Evolutionary conservation across 148 eudicot species (phyloP).

Genomic region (Hydrangea macrophylla): DNA sequence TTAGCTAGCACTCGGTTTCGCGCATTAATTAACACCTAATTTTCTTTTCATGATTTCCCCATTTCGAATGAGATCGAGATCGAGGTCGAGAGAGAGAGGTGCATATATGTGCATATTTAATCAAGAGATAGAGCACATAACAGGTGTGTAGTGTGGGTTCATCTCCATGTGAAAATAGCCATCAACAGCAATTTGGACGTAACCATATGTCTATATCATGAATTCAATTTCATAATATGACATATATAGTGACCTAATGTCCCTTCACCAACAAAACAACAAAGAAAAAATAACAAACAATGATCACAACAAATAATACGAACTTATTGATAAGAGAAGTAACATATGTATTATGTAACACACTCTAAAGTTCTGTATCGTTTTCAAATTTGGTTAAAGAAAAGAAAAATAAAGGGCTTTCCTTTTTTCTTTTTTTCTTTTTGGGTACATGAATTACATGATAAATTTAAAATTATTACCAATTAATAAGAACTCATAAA

Average conservation of each 20-base stretch:
- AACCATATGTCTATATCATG: neutral
- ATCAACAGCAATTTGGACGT: neutral
- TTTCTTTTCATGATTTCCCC: neutral
- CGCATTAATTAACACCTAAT: neutral
- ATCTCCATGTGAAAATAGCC: conserved; percentile 7
- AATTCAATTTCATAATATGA: neutral
- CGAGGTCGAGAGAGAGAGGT: neutral
- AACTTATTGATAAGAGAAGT: neutral
- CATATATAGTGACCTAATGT: neutral
- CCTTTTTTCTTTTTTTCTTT: too few relatives aligned
- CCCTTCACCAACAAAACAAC: neutral
- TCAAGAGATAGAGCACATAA: neutral
- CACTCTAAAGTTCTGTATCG: too few relatives aligned
- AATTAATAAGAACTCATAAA: too few relatives aligned
- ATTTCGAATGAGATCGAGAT: neutral
- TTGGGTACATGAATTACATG: too few relatives aligned
- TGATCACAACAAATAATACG: neutral
- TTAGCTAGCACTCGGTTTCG: neutral
- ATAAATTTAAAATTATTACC: too few relatives aligned
- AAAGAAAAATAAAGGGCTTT: too few relatives aligned
- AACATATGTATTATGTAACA: neutral
- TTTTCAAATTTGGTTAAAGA: too few relatives aligned
- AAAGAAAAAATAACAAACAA: neutral
- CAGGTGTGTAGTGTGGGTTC: conserved; percentile 3
- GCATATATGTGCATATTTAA: neutral